phyloP scores from a whole-genome alignment of 2,329 filamentous ascomycete genomes.

The Helminthosporium solani region DNA sequence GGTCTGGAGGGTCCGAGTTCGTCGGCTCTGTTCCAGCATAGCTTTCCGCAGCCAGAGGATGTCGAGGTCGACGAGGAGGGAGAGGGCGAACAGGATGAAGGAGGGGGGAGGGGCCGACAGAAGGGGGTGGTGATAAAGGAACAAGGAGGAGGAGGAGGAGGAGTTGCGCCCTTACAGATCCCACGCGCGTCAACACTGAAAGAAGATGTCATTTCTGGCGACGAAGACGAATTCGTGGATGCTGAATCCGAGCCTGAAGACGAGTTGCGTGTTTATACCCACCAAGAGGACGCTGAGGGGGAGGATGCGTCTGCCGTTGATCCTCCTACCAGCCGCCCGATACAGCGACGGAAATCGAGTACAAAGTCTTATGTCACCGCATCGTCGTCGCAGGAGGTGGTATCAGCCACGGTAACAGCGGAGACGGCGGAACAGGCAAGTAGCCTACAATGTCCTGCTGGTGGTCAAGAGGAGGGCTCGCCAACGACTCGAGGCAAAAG shows the following conservation, averaged over 20 bases:
- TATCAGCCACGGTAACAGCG: too few species aligned
- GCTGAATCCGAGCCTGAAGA: conserved; percentile 37
- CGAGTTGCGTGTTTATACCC: conserved; percentile 18
- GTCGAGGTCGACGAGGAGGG: conserved; percentile 33
- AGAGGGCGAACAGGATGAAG: too few species aligned
- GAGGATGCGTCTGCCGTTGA: background rate
- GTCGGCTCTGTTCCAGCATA: conserved; percentile 41
- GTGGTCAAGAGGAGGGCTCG: conserved; percentile 13
- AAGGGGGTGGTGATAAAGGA: conserved; percentile 14
- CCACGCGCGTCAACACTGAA: conserved; percentile 30
- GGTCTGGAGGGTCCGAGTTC: conserved; percentile 45
- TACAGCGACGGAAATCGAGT: conserved; percentile 25
- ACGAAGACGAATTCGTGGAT: conserved; percentile 28
- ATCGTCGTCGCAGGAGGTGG: conserved; percentile 28
- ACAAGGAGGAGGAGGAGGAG: conserved; percentile 14
- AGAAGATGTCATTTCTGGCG: conserved; percentile 20
- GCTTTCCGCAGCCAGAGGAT: conserved; percentile 47
- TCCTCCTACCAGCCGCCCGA: conserved; percentile 6
- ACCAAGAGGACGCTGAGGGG: conserved; percentile 14
- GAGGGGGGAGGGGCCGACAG: conserved; percentile 18
- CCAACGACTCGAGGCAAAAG: conserved; percentile 28
- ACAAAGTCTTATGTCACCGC: conserved; percentile 37
- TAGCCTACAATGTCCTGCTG: conserved; percentile 31
- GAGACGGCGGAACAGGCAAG: conserved; percentile 32
- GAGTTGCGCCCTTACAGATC: conserved; percentile 31